Conservation (phyloP, 2,329 filamentous ascomycete genomes). For the Neofusicoccum parvum region DNA sequence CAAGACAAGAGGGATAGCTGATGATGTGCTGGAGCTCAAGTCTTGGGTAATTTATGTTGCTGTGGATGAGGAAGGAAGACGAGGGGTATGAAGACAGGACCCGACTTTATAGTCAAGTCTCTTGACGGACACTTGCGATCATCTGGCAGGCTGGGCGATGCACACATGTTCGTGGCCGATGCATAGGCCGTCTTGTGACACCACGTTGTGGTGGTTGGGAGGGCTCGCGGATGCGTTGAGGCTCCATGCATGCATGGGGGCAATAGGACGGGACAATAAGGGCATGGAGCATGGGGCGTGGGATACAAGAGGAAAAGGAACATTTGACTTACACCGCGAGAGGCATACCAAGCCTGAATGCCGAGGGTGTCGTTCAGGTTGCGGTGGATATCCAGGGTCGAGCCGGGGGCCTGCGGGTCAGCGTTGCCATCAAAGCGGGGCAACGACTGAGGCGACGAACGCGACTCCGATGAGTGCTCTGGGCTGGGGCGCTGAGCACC, state of each 20-base stretch:
- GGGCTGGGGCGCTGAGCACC: slow-evolving; percentile 18
- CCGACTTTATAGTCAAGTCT: neutral
- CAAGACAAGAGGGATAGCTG: neutral
- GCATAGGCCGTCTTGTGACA: neutral
- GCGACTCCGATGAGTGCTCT: slow-evolving; percentile 16
- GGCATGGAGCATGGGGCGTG: neutral
- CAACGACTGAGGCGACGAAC: slow-evolving; percentile 33
- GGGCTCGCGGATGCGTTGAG: too few species aligned
- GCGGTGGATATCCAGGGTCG: slow-evolving; percentile 28
- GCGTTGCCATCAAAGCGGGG: slow-evolving; percentile 39
- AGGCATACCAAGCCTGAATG: slow-evolving; percentile 36
- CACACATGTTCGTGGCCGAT: neutral
- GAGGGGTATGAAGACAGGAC: neutral
- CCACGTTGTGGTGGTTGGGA: too few species aligned
- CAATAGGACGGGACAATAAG: neutral
- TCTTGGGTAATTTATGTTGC: neutral
- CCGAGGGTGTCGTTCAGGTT: slow-evolving; percentile 41
- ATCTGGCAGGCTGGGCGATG: neutral
- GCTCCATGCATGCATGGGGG: neutral
- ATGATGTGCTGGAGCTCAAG: neutral
- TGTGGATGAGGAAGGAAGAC: neutral
- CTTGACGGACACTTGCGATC: too few species aligned
- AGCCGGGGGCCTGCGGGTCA: slow-evolving; percentile 27
- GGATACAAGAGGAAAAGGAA: neutral
- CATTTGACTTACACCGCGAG: slow-evolving; percentile 36